Evolutionary conservation across 2,329 filamentous ascomycete species (phyloP).

Genomic region (Cytospora mali): DNA sequence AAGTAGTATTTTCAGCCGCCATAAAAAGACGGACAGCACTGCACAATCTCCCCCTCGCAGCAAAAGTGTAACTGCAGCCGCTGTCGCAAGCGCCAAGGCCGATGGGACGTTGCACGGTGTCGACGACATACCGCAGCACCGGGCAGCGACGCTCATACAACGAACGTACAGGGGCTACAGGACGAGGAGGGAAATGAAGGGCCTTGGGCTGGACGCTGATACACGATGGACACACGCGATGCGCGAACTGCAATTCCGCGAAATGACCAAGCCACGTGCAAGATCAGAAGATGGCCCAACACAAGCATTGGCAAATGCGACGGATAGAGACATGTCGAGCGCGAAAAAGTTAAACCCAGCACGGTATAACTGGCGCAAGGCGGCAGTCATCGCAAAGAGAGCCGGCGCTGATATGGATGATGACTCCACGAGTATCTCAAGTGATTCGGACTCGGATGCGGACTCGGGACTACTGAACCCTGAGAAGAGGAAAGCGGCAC

Average conservation of each 20-base stretch:
- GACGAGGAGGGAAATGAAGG: constrained; percentile 69
- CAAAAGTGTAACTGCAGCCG: constrained; percentile 16
- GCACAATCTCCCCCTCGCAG: constrained; percentile 11
- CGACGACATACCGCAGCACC: constrained; percentile 36
- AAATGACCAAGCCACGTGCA: constrained; percentile 50
- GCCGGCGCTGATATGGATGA: constrained; percentile 68
- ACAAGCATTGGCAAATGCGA: constrained; percentile 17
- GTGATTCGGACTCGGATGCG: constrained; percentile 47
- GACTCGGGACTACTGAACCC: constrained; percentile 37
- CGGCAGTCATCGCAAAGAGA: constrained; percentile 68
- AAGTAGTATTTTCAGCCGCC: constrained; percentile 30
- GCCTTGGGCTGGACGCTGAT: constrained; percentile 68
- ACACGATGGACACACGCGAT: constrained; percentile 72
- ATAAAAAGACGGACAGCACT: constrained; percentile 8
- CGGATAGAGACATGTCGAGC: constrained; percentile 11
- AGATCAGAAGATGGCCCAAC: constrained; percentile 30
- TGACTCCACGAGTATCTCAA: constrained; percentile 41
- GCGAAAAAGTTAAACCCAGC: constrained; percentile 45
- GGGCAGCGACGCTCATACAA: constrained; percentile 63
- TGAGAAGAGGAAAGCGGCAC: constrained; percentile 43
- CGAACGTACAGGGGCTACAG: constrained; percentile 79
- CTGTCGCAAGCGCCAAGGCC: constrained; percentile 17
- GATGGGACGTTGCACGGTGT: constrained; percentile 20
- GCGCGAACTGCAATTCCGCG: constrained; percentile 58
- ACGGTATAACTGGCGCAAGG: constrained; percentile 74